Percentiles rank a stretch among this genome's conserved stretches.
phyloP scores from a whole-genome alignment of 208 protist species.

The Herpetomonas samuelpessoai region DNA sequence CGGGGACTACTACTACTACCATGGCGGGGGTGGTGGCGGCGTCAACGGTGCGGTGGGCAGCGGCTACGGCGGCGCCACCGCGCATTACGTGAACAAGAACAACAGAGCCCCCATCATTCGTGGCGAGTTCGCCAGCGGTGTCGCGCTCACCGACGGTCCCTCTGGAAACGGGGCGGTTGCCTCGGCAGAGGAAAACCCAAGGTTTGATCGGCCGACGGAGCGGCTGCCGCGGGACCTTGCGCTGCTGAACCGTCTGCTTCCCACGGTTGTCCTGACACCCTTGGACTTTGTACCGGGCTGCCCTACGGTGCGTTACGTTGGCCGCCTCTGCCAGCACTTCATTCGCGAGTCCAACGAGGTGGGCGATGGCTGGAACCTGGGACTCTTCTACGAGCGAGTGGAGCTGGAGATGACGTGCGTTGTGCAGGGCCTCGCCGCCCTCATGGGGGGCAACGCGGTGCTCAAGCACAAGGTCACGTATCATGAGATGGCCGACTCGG shows the following conservation, averaged over 20 bases:
- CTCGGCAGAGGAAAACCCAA: background rate
- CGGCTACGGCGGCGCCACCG: slow-evolving; percentile 1
- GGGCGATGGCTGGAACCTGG: slow-evolving; percentile 31
- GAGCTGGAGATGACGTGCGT: slow-evolving; percentile 78
- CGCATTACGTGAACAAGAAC: background rate
- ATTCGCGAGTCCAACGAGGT: slow-evolving; percentile 82
- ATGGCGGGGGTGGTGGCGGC: background rate
- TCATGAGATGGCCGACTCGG: slow-evolving; percentile 84
- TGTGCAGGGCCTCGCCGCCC: slow-evolving; percentile 67
- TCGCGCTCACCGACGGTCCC: background rate
- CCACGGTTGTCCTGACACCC: slow-evolving; percentile 64
- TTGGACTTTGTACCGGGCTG: slow-evolving; percentile 80
- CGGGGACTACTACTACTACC: background rate
- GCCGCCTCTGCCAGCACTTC: slow-evolving; percentile 89
- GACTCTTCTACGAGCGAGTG: slow-evolving; percentile 70
- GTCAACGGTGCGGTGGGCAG: slow-evolving; percentile 2
- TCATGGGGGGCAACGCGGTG: slow-evolving; percentile 86
- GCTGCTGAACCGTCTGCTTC: slow-evolving; percentile 26
- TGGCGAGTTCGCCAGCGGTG: background rate
- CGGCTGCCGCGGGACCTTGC: slow-evolving; percentile 33
- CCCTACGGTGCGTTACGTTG: slow-evolving; percentile 81
- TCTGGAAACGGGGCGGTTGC: background rate
- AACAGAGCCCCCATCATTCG: background rate
- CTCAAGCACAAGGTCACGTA: slow-evolving; percentile 82
- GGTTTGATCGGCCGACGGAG: background rate